Conservation (phyloP, 1,284 basidiomycete genomes). For the Puccinia horiana region DNA sequence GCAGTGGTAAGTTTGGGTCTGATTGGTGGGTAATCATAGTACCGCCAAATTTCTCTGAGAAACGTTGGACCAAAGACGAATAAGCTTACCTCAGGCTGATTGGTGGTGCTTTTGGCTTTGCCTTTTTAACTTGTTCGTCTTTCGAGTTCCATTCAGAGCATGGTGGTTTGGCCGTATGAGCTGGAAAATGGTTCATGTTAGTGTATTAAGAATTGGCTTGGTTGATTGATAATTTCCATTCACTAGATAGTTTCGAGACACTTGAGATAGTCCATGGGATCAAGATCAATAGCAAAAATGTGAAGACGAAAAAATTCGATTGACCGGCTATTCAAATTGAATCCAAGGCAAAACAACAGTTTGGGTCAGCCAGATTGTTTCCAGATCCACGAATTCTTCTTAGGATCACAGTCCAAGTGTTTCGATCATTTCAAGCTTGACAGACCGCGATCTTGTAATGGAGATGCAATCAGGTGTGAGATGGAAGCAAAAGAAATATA, state of each 20-base stretch:
- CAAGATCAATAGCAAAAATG: slow-evolving; percentile 77
- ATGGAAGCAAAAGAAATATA: neutral
- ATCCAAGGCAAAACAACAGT: neutral
- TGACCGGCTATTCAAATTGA: slow-evolving; percentile 27
- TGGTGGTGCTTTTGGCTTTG: slow-evolving; percentile 22
- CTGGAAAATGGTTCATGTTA: slow-evolving; percentile 51
- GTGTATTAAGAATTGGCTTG: neutral
- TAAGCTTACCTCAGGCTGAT: slow-evolving; percentile 44
- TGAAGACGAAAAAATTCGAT: slow-evolving; percentile 76
- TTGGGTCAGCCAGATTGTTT: neutral
- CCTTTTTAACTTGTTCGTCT: slow-evolving; percentile 54
- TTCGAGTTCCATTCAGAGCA: slow-evolving; percentile 71
- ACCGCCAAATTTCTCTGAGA: slow-evolving; percentile 57
- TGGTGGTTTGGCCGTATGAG: slow-evolving; percentile 58
- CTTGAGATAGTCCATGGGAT: slow-evolving; percentile 71
- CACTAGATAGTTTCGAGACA: slow-evolving; percentile 53
- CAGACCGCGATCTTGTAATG: neutral
- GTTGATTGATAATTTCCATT: slow-evolving; percentile 25
- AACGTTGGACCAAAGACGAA: neutral
- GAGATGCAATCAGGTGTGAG: neutral
- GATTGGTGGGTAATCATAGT: slow-evolving; percentile 62
- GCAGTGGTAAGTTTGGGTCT: slow-evolving; percentile 61
- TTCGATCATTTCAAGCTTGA: neutral
- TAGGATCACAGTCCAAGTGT: neutral
- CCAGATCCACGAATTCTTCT: neutral